Percentiles rank a stretch among this genome's conserved stretches.
Evolutionary conservation across 2,329 filamentous ascomycete species (phyloP).

Genomic region (Elsinoe ampelina): DNA sequence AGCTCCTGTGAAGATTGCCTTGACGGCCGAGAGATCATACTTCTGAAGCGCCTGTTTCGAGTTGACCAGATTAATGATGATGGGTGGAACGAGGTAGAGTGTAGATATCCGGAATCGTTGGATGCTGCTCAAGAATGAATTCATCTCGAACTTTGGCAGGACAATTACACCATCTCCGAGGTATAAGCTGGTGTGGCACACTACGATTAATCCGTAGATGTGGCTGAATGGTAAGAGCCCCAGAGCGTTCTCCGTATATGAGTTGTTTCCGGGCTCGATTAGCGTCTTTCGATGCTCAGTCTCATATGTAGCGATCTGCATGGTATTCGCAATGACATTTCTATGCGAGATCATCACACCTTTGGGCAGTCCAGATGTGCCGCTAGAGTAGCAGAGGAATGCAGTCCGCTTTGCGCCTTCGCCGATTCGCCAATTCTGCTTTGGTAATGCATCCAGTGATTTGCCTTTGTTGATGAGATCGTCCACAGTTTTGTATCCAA

Average conservation of each 20-base stretch:
- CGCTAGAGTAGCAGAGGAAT: conserved; percentile 72
- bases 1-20: conserved; percentile 61
- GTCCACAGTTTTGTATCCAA: conserved; percentile 53
- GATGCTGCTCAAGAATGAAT: conserved; percentile 53
- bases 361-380: conserved; percentile 63
- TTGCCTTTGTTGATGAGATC: conserved; percentile 56
- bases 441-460: conserved; percentile 41
- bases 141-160: conserved; percentile 61
- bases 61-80: conserved; percentile 67
- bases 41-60: conserved; percentile 51
- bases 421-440: conserved; percentile 52
- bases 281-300: conserved; percentile 31
- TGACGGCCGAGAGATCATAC: conserved; percentile 63
- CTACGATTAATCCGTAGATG: conserved; percentile 68
- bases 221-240: conserved; percentile 74
- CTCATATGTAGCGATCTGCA: conserved; percentile 52
- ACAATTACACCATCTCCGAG: conserved; percentile 66
- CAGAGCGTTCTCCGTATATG: conserved; percentile 46
- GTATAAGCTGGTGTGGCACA: conserved; percentile 56
- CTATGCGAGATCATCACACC: conserved; percentile 73
- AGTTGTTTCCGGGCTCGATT: conserved; percentile 32
- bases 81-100: conserved; percentile 67
- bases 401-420: conserved; percentile 60
- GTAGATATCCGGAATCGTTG: conserved; percentile 59
- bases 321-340: conserved; percentile 68